Evolutionary conservation across 164 flowering plant genomes (phyloP), one percentile per base, ranked within the genome.

Genomic region (Kingdonia uniflora): DNA sequence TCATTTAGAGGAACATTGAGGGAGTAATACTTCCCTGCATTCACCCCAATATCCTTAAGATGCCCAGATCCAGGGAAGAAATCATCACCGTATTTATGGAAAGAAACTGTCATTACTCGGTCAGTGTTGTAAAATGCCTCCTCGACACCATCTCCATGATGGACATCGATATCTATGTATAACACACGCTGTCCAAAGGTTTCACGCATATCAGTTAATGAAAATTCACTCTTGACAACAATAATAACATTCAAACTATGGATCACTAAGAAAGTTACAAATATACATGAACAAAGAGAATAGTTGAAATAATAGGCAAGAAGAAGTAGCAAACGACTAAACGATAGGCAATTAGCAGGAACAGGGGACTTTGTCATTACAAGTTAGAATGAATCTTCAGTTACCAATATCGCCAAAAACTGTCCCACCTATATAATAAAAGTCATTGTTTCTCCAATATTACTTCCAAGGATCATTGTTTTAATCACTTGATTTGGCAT

Each of bases 111-210:
- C 97, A 88, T 85, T 15, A 88, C 95, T 64, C 91, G 70, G 56
- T 85, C 89, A 17, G 97, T 88, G 23, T 84, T 78, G 71, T 62
- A 88, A 67, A 88, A 88, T 37, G 91, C 95, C 69, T 87, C 92
- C 65, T 88, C 96, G 14, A 88, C 94, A 35, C 94, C 94, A 71
- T 88, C 91, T 59, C 91, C 97, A 59, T 85, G 95, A 73, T 89
- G 95, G 44, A 88, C 71, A 55, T 85, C 95, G 60, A 88, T 88
- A 64, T 85, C 95, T 2, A 88, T 76, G 64, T 85, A 87, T 33
- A 87, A 65, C 12, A 87, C 96, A 62, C 96, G 89, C 92, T 87
- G 89, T 76, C 59, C 38, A 56, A 33, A 24, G 38, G 14, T 49
- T 49, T 49, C 19, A 49, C 25, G 11, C 17, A n/a, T 15, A 26